Evolutionary conservation across 345 rosid genomes (phyloP), one percentile per base, ranked within the genome.

Genomic region (Eutrema japonicum): DNA sequence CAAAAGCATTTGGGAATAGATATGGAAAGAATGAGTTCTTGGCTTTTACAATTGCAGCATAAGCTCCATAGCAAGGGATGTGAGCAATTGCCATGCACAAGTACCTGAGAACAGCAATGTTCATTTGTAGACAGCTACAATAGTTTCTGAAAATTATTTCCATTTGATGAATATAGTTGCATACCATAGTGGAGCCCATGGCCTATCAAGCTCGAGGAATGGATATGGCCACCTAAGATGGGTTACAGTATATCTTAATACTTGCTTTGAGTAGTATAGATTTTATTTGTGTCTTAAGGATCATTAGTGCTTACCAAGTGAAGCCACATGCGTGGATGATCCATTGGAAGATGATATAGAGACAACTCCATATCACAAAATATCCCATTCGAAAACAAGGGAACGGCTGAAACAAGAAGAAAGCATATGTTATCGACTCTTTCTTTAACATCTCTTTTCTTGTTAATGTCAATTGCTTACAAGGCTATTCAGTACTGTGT

Each of bases 161-260:
- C 11, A n/a, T 10, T 10, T 13, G 37, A 4, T 9, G n/a, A 30
- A 10, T 16, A 10, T 13, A 16, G 16, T 10, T 57, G 50, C 2
- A 0, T 58, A 94, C 98, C 96, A 90, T 55, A 92, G 69, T 8
- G 96, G 91, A 69, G 94, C 93, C 89, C 83, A 84, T 13, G 96
- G 80, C 0, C 66, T 63, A 33, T 87, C 60, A 4, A 90, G 91
- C 82, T 86, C 87, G 6, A 95, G 82, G 80, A 95, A 95, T 6
- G 92, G 88, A 62, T 95, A 95, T 35, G 97, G 97, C 97, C 97
- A 95, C 97, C 97, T 94, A 79, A n/a, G 13, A 8, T 48, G 36
- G 38, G 10, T 36, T 27, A 12, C 8, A 51, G 9, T 26, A 10
- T 22, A 6, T 64, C 16, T n/a, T 35, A 12, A 11, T 1, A 33